phyloP scores from a whole-genome alignment of 352 stramenopile species.

The Pythium dissotocum region DNA sequence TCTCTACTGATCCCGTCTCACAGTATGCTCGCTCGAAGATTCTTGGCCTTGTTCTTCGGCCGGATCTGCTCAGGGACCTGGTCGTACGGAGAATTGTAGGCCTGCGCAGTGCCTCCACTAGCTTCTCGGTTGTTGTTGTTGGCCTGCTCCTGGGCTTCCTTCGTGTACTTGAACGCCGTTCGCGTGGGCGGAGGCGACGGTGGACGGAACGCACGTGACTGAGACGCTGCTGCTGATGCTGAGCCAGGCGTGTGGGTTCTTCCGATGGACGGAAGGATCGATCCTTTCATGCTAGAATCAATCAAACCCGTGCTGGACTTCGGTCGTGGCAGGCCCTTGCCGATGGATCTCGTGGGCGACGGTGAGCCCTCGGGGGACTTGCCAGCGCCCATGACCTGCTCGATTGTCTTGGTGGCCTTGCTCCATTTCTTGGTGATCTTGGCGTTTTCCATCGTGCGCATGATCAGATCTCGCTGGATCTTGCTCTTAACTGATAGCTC shows the following conservation, averaged over 20 bases:
- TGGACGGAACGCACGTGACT: conserved; percentile 53
- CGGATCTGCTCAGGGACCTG: conserved; percentile 46
- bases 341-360: conserved; percentile 36
- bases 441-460: conserved; percentile 88
- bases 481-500: conserved; percentile 80
- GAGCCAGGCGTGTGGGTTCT: conserved; percentile 32
- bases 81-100: conserved; percentile 76
- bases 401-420: conserved; percentile 76
- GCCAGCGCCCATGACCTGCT: conserved; percentile 55
- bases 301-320: conserved; percentile 52
- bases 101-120: conserved; percentile 23
- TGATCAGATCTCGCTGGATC: conserved; percentile 88
- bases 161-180: conserved; percentile 76
- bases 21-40: conserved; percentile 19
- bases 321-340: conserved; percentile 29
- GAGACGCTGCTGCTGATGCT: conserved; percentile 21
- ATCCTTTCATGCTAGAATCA: conserved; percentile 33
- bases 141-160: conserved; percentile 49
- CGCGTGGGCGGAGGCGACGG: conserved; percentile 64
- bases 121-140: conserved; percentile 11
- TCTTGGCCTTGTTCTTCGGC: conserved; percentile 40
- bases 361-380: conserved; percentile 41
- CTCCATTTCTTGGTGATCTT: conserved; percentile 90
- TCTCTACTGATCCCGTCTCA: conserved; percentile 1
- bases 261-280: conserved; percentile 43